These are phyloP conservation scores for Citrullus colocynthis DNA, from an alignment of 306 rosid species.

Conservation along the genomic window DNA sequence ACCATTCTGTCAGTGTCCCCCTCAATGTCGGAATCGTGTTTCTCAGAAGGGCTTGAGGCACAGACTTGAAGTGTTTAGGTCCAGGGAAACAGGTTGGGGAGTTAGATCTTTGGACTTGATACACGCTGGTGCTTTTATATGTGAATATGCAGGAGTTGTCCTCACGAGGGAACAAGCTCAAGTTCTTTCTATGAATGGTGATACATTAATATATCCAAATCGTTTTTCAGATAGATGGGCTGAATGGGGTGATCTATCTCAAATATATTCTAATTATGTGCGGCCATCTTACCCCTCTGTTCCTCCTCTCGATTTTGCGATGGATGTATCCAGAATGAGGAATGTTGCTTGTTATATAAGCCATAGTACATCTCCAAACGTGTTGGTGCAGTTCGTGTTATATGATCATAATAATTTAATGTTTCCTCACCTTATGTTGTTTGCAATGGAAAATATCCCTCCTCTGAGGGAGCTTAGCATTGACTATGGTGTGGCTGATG, in stretches of 20 bases:
- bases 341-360: slow-evolving; percentile 93
- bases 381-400: slow-evolving; percentile 70
- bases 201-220: slow-evolving; percentile 54
- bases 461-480: slow-evolving; percentile 97
- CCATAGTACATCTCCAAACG: slow-evolving; percentile 76
- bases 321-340: slow-evolving; percentile 92
- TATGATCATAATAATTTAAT: slow-evolving; percentile 78
- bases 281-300: slow-evolving; percentile 65
- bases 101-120: slow-evolving; percentile 93
- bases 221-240: slow-evolving; percentile 70
- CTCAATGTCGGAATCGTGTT: slow-evolving; percentile 66
- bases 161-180: slow-evolving; percentile 72
- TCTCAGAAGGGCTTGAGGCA: slow-evolving; percentile 53
- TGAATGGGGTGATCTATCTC: slow-evolving; percentile 91
- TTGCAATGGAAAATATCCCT: slow-evolving; percentile 94
- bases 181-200: slow-evolving; percentile 78
- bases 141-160: slow-evolving; percentile 85
- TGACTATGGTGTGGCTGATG: slow-evolving; percentile 89
- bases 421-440: slow-evolving; percentile 92
- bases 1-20: slow-evolving; percentile 63
- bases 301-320: slow-evolving; percentile 81
- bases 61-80: slow-evolving; percentile 76
- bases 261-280: slow-evolving; percentile 34
- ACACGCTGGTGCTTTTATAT: slow-evolving; percentile 83
- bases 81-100: slow-evolving; percentile 90